Evolutionary conservation across 2,329 filamentous ascomycete genomes (phyloP), one percentile per base, ranked within the genome.

Genomic region (Sporothrix inflata): DNA sequence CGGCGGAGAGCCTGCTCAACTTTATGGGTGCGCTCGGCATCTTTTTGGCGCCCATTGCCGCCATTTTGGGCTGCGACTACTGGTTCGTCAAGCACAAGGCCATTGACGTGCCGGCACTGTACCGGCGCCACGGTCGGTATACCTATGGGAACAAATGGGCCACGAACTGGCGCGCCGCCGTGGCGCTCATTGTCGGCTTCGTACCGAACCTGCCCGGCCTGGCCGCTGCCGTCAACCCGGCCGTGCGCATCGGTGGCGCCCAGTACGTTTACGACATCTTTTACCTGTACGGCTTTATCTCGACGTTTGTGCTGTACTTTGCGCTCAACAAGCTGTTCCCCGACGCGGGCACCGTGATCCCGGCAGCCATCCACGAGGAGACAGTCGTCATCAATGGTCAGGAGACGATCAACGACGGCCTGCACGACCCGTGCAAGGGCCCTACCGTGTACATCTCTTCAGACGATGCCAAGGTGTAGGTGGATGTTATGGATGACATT

Each of bases 31-130:
- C 89, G 0, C 78, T 83, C 45, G 82, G 81, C 63, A 76, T 91
- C 51, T 92, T 92, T 79, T 81, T 92, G 0, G 89, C 87, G 0
- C 89, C 89, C 0, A 89, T 91, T 72, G 87, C 88, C 73, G 76
- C 76, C 27, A 74, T 77, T 49, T 72, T 77, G 30, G 74, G 74
- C 55, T 75, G 74, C 45, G 76, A 77, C 70, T 77, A 74, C 73
- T 77, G 76, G 76, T 66, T 77, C 7, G 73, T 74, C n/a, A 75
- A 77, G 45, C 71, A 70, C 12, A 67, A 69, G 24, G 45, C 49
- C 24, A 72, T 75, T 61, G 75, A 76, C 42, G 67, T 76, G 7
- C 75, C 75, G 12, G 75, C 73, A 4, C 71, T 83, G 11, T 83
- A 83, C 69, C 73, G 80, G 30, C 79, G 80, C 1, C 74, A 79